A percentile compares a stretch with the other conserved stretches of the same genome.
phyloP scores from a whole-genome alignment of 768 basidiomycete species.

The Lyophyllum shimeji region DNA sequence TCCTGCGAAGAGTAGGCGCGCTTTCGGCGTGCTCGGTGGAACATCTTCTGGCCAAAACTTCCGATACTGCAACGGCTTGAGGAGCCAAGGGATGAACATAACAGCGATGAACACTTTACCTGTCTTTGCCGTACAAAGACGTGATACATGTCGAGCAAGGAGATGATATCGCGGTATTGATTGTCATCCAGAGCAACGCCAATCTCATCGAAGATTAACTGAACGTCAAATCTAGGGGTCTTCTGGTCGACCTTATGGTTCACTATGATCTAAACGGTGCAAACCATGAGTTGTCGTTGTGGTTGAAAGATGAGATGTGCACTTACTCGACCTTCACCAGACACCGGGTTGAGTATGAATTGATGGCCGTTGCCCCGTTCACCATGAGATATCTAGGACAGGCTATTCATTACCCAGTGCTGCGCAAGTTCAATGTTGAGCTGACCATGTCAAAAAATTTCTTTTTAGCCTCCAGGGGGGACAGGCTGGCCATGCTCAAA shows the following conservation, averaged over 20 bases:
- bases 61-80: slow-evolving; percentile 61
- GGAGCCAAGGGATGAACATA: slow-evolving; percentile 3
- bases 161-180: slow-evolving; percentile 93
- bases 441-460: slow-evolving; percentile 75
- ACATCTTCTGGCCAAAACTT: slow-evolving; percentile 75
- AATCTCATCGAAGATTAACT: slow-evolving; percentile 90
- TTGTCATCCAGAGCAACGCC: slow-evolving; percentile 88
- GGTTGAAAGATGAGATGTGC: slow-evolving; percentile 7
- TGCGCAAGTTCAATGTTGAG: not conserved
- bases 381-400: slow-evolving; percentile 40
- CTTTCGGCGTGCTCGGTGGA: slow-evolving; percentile 55
- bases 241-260: slow-evolving; percentile 74
- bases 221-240: slow-evolving; percentile 84
- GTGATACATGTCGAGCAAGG: slow-evolving; percentile 94
- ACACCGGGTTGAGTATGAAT: slow-evolving; percentile 93
- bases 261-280: slow-evolving; percentile 62
- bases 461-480: slow-evolving; percentile 62
- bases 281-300: slow-evolving; percentile 4
- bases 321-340: slow-evolving; percentile 87
- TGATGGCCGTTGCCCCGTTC: slow-evolving; percentile 71
- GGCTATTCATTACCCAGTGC: not conserved
- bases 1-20: slow-evolving; percentile 76
- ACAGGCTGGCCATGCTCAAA: slow-evolving; percentile 68
- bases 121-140: slow-evolving; percentile 85
- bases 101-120: slow-evolving; percentile 36